Evolutionary conservation across 2,329 filamentous ascomycete species (phyloP).

Genomic region (Apiospora saccharicola): DNA sequence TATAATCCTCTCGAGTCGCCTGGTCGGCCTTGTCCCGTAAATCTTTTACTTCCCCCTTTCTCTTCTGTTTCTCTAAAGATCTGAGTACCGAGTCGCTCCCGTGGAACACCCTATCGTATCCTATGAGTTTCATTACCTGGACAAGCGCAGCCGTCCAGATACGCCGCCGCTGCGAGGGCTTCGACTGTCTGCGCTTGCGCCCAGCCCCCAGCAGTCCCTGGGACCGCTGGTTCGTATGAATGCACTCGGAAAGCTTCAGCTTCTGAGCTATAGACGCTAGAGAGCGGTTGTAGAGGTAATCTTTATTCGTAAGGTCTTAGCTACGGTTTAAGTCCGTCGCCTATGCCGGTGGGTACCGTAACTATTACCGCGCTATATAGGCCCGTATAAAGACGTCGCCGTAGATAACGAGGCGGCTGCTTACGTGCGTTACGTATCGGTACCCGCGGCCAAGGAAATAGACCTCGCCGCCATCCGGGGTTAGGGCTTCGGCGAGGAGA

Average conservation of each 20-base stretch:
- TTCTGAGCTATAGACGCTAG: too few species aligned
- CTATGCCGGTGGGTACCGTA: too few species aligned
- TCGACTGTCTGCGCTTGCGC: too few species aligned
- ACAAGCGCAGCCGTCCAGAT: too few species aligned
- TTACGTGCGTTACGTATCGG: background rate
- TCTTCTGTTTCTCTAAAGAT: background rate
- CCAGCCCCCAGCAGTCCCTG: too few species aligned
- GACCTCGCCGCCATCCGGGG: background rate
- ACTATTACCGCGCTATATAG: constrained; percentile 9
- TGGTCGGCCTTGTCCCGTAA: background rate
- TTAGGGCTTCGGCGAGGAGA: background rate
- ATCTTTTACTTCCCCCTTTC: background rate
- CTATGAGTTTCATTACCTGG: too few species aligned
- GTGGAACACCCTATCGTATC: background rate
- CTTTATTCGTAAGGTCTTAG: too few species aligned
- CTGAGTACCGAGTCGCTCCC: background rate
- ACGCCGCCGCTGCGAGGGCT: too few species aligned
- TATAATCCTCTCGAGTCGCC: background rate
- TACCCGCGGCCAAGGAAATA: background rate
- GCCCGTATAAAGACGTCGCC: constrained; percentile 7
- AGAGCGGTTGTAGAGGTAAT: too few species aligned
- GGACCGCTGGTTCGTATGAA: too few species aligned
- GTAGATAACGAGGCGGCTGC: background rate
- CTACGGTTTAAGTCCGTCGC: too few species aligned
- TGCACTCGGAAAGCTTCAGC: too few species aligned